These are phyloP conservation scores for Obelidium mucronatum DNA, from an alignment of 192 early-diverging fungal genomes.

Conservation along the genomic window DNA sequence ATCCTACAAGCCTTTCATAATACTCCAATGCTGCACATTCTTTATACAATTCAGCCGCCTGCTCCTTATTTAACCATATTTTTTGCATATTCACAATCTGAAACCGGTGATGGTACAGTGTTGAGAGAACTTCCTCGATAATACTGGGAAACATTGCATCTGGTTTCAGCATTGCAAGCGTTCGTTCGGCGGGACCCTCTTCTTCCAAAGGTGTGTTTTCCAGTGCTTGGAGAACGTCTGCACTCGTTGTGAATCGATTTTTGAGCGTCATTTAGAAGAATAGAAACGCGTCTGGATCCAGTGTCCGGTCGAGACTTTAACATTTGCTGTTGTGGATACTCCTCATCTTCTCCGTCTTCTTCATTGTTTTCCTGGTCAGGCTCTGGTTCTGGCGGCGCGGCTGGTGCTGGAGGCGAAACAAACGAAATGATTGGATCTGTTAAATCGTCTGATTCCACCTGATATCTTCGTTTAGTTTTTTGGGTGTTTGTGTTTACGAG, in stretches of 20 bases:
- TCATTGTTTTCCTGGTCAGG: neutral
- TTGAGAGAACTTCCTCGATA: constrained; percentile 54
- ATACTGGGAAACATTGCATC: constrained; percentile 61
- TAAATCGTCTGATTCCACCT: neutral
- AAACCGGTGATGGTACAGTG: constrained; percentile 55
- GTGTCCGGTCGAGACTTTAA: no score
- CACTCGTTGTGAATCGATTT: neutral
- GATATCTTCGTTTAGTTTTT: neutral
- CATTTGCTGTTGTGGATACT: neutral
- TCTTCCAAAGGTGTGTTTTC: constrained; percentile 10
- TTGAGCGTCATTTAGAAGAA: neutral
- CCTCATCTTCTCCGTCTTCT: no score
- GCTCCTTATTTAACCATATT: constrained; percentile 56
- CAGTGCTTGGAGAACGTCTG: neutral
- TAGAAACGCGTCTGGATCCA: neutral
- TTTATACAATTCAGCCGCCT: constrained; percentile 59
- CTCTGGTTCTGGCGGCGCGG: neutral
- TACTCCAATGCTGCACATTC: constrained; percentile 58
- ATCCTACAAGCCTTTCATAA: constrained; percentile 54
- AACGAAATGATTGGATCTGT: neutral
- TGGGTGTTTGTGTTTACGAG: neutral
- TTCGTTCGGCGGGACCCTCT: constrained; percentile 40
- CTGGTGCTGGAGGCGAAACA: neutral
- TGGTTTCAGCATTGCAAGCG: constrained; percentile 68
- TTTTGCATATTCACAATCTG: constrained; percentile 53